A percentile compares a stretch with the other conserved stretches of the same genome.
Conservation (phyloP, 371 early-diverging fungal genomes). For the Mortierella sp. region DNA sequence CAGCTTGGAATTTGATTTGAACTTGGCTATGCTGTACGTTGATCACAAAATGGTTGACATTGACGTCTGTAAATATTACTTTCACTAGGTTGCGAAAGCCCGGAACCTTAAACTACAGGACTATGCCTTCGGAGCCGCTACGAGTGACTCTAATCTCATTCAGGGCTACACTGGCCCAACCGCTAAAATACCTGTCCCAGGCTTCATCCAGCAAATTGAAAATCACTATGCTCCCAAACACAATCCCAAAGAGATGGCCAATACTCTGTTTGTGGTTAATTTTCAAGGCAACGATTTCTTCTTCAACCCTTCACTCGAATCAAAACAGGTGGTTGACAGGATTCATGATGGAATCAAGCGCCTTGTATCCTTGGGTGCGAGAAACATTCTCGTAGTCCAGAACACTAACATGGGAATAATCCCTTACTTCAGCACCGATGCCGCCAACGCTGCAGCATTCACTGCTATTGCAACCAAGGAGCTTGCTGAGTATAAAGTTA, state of each 20-base stretch:
- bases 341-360: constrained; percentile 23
- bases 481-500: constrained; percentile 10
- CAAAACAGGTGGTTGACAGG: constrained; percentile 14
- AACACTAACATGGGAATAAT: constrained; percentile 24
- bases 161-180: constrained; percentile 33
- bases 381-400: constrained; percentile 26
- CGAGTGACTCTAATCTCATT: constrained; percentile 24
- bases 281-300: constrained; percentile 51
- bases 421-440: constrained; percentile 28
- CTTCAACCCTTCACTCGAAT: constrained; percentile 15
- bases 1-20: too few species aligned
- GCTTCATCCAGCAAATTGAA: constrained; percentile 47
- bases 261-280: constrained; percentile 27
- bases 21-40: background rate
- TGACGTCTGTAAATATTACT: background rate
- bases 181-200: constrained; percentile 33
- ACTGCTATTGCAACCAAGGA: constrained; percentile 11
- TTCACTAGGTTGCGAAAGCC: background rate
- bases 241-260: background rate
- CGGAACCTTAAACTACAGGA: constrained; percentile 15
- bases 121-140: constrained; percentile 55
- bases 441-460: background rate
- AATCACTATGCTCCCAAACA: constrained; percentile 8
- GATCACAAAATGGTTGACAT: background rate
- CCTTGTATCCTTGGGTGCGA: constrained; percentile 21